phyloP scores from a whole-genome alignment of 257 asterid genomes.

The Fraxinus excelsior region DNA sequence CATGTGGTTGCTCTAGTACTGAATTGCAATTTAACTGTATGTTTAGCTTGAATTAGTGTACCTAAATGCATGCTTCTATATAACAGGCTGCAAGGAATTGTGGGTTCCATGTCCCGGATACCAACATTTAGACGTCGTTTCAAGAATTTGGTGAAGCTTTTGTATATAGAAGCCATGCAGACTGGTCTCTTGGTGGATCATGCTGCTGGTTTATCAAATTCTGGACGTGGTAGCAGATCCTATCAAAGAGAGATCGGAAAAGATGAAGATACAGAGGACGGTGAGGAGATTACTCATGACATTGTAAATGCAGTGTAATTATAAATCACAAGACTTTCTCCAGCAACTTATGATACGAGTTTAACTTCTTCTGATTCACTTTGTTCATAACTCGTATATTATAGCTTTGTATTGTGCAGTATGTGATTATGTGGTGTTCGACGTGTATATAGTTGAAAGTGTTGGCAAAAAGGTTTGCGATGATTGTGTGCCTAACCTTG shows the following conservation, averaged over 20 bases:
- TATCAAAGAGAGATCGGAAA: conserved; percentile 30
- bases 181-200: conserved; percentile 36
- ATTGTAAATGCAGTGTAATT: conserved; percentile 36
- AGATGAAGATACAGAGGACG: conserved; percentile 20
- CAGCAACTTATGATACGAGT: not conserved
- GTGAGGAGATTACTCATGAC: not conserved
- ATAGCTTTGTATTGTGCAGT: not conserved
- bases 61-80: conserved; percentile 8
- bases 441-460: too few relatives aligned
- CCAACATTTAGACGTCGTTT: conserved; percentile 85
- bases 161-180: conserved; percentile 62
- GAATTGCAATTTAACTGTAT: not conserved
- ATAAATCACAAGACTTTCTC: not conserved
- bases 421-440: not conserved
- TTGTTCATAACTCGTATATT: not conserved
- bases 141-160: conserved; percentile 56
- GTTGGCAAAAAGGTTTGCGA: not conserved
- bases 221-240: conserved; percentile 28
- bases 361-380: not conserved
- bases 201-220: conserved; percentile 12
- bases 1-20: not conserved
- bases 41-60: not conserved
- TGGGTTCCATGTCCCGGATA: conserved; percentile 64
- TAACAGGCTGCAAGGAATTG: conserved; percentile 79
- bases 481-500: not conserved